phyloP scores from a whole-genome alignment of 1,284 basidiomycete species.

The Ceraceosorus guamensis region DNA sequence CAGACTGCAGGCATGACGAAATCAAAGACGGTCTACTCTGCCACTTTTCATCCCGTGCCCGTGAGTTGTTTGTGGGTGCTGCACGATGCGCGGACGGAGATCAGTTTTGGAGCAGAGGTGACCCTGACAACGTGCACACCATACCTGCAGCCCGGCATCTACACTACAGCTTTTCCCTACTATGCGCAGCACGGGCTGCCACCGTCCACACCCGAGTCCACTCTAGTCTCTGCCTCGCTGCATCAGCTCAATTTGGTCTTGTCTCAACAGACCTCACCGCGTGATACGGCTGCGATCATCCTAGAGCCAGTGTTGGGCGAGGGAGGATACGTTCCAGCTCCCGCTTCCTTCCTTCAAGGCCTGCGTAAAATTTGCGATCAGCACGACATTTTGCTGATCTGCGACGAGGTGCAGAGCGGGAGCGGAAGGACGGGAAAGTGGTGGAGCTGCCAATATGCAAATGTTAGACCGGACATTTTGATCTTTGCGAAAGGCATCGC shows the following conservation, averaged over 20 bases:
- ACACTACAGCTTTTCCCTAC: conserved; percentile 76
- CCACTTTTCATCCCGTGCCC: conserved; percentile 67
- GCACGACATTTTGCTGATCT: conserved; percentile 75
- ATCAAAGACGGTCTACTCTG: conserved; percentile 82
- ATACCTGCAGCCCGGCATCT: conserved; percentile 84
- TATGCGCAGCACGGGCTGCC: conserved; percentile 77
- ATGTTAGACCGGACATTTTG: conserved; percentile 78
- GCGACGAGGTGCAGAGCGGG: conserved; percentile 90
- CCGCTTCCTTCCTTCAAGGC: conserved; percentile 69
- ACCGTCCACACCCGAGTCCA: conserved; percentile 59
- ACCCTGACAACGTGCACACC: too few species aligned
- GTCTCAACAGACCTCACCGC: conserved; percentile 72
- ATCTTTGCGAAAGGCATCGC: conserved; percentile 88
- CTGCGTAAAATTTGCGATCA: conserved; percentile 77
- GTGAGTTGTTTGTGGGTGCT: too few species aligned
- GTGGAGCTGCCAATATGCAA: conserved; percentile 63
- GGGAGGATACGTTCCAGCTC: conserved; percentile 85
- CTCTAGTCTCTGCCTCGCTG: conserved; percentile 64
- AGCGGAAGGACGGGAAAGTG: conserved; percentile 42
- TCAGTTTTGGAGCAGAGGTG: too few species aligned
- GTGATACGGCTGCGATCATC: conserved; percentile 83
- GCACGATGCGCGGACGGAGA: too few species aligned
- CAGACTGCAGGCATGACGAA: conserved; percentile 80
- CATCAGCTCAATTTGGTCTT: conserved; percentile 78
- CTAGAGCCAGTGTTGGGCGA: conserved; percentile 89